Conservation (phyloP, 2,329 filamentous ascomycete genomes). For the Alternaria ethzedia region DNA sequence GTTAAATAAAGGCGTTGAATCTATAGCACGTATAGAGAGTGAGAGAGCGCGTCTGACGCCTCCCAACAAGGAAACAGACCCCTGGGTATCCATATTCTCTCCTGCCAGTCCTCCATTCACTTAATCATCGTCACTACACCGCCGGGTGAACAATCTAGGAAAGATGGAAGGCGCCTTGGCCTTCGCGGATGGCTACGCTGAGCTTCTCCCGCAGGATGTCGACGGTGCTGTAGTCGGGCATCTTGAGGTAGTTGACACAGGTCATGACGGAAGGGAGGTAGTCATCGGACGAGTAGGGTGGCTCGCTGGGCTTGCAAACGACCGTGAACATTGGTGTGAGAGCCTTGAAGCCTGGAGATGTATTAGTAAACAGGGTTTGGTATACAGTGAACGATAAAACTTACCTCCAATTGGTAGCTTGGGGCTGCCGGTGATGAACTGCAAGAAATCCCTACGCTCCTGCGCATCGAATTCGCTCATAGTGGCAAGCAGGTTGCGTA, state of each 20-base stretch:
- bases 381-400: slow-evolving; percentile 28
- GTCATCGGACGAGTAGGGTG: slow-evolving; percentile 91
- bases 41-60: neutral
- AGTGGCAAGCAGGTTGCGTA: slow-evolving; percentile 88
- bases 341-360: slow-evolving; percentile 81
- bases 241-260: slow-evolving; percentile 97
- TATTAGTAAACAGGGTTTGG: neutral
- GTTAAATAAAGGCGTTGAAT: neutral
- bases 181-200: slow-evolving; percentile 86
- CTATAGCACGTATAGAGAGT: neutral
- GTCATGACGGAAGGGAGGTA: slow-evolving; percentile 99
- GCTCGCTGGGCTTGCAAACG: slow-evolving; percentile 97
- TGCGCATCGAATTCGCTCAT: slow-evolving; percentile 84
- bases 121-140: neutral
- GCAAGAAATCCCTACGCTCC: slow-evolving; percentile 89
- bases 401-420: slow-evolving; percentile 97
- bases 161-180: slow-evolving; percentile 96
- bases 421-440: slow-evolving; percentile 97
- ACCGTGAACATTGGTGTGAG: slow-evolving; percentile 99
- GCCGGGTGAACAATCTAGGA: slow-evolving; percentile 61
- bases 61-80: neutral
- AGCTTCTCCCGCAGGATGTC: slow-evolving; percentile 79
- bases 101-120: neutral
- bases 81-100: slow-evolving; percentile 4
- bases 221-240: slow-evolving; percentile 88